Evolutionary conservation across 2,329 filamentous ascomycete species (phyloP), one percentile per base, ranked within the genome.

Genomic region (Colletotrichum euphorbiae): DNA sequence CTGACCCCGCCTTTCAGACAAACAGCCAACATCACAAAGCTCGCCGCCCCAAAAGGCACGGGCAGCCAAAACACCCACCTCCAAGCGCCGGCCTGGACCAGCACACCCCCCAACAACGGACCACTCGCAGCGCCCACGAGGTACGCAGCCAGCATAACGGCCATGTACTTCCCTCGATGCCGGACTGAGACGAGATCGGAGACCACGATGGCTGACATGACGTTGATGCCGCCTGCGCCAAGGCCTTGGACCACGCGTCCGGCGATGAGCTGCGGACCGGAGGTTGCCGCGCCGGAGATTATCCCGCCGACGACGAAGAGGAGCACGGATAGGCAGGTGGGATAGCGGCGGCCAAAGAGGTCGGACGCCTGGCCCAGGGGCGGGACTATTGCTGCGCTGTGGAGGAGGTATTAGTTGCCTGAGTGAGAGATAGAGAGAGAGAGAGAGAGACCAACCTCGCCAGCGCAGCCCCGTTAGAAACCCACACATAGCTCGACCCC

Each of bases 251-350:
- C 71, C 0, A 69, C 75, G 1, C 81, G 76, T 5, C 79, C 82
- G 3, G 79, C 81, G 13, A 91, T 86, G 2, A 91, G 77, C 73
- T 83, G 82, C 0, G 70, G 72, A 1, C 76, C 77, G 7, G 71
- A 81, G 0, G 72, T 78, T 0, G 87, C 83, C 0, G 80, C 81
- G 0, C 85, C 87, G 46, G 78, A 81, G 3, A 90, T 77, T 0
- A 81, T 84, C 62, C 85, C 87, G 0, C 87, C 87, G 0, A 89
- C 71, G 0, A 77, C 78, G 67, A 88, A 88, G 1, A 86, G 68
- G 11, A 74, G 76, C 1, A 87, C 79, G 3, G 82, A 74, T 7
- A 73, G 55, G 0, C 86, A 74, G 15, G 78, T 76, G 24, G 80
- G 74, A 55, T 76, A 80, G 21, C 82, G 79, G 2, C 86, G 79